Evolutionary conservation across 306 rosid species (phyloP).

Genomic region (Sindora glabra): DNA sequence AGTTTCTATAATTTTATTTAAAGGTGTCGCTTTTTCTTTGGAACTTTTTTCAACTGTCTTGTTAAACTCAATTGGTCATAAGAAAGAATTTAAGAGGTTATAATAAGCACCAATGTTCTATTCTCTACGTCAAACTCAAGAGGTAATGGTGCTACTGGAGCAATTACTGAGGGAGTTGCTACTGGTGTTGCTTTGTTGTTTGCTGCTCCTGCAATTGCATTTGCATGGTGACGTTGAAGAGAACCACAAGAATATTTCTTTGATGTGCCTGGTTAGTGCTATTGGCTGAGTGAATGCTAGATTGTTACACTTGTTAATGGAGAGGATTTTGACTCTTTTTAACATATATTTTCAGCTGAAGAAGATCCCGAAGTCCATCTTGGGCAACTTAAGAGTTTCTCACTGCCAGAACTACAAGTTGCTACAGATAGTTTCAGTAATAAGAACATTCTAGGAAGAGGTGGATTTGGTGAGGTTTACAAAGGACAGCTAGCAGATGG

Average conservation of each 20-base stretch:
- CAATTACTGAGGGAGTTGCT: constrained; percentile 98
- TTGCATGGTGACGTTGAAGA: constrained; percentile 99
- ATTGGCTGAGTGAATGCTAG: not conserved
- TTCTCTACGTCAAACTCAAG: constrained; percentile 43
- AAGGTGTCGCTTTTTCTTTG: no score
- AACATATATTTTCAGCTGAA: constrained; percentile 56
- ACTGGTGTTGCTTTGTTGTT: constrained; percentile 96
- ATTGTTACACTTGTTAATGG: constrained; percentile 1
- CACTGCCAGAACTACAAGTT: constrained; percentile 87
- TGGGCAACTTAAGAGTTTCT: constrained; percentile 97
- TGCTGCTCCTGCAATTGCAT: constrained; percentile 98
- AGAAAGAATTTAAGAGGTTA: no score
- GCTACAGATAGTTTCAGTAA: constrained; percentile 95
- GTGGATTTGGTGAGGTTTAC: constrained; percentile 97
- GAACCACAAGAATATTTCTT: constrained; percentile 97
- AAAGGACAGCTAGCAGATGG: constrained; percentile 97
- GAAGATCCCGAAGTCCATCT: constrained; percentile 99
- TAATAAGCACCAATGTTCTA: not conserved
- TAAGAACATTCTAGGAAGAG: constrained; percentile 94
- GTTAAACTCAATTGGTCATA: no score
- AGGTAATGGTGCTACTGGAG: constrained; percentile 83
- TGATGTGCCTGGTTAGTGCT: constrained; percentile 84
- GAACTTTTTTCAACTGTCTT: no score
- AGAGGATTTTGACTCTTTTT: constrained; percentile 12
- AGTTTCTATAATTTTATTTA: not conserved